Evolutionary conservation across 2,329 filamentous ascomycete genomes (phyloP), one percentile per base, ranked within the genome.

Genomic region (Fusarium tuaranense): DNA sequence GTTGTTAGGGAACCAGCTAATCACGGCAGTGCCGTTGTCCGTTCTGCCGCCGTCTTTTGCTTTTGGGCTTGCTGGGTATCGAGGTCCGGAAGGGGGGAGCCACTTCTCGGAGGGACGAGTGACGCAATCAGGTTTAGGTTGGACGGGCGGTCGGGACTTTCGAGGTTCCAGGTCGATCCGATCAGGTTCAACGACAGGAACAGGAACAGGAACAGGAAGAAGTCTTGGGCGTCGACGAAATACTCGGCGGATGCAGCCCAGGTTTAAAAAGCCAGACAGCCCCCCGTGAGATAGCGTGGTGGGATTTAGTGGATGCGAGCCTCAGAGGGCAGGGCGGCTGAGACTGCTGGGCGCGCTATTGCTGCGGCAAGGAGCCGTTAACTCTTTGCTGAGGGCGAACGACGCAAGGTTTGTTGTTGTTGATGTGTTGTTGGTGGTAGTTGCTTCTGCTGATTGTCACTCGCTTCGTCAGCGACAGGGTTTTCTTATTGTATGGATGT

Each of bases 11-110:
- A 72, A 72, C 65, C 62, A 71, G 58, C 74, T 79, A 79, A 75
- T 79, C 69, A 75, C 77, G 77, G 77, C 68, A 76, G 71, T 76
- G 74, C 76, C 77, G 77, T 78, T 75, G 76, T 78, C 68, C 68
- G 77, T 69, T 69, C 41, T 70, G 72, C 68, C 72, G 74, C 77
- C 70, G 76, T 73, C 65, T 75, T 53, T 53, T 58, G 69, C 69
- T 55, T 55, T 62, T 64, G 34, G 70, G 65, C 67, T 59, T 74
- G 61, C 65, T 70, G 63, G 70, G 59, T 57, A 62, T 72, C 34
- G 68, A 46, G 59, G 63, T 10, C 46, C 57, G 51, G 55, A 61
- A 62, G 58, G 69, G 69, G 25, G 67, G 65, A 63, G 70, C 61
- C 69, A 60, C 64, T 68, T 68, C 34, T 44, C 44, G 64, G 51